Conservation (phyloP, 805 yeast species). For the Cyberlindnera meyerae region DNA sequence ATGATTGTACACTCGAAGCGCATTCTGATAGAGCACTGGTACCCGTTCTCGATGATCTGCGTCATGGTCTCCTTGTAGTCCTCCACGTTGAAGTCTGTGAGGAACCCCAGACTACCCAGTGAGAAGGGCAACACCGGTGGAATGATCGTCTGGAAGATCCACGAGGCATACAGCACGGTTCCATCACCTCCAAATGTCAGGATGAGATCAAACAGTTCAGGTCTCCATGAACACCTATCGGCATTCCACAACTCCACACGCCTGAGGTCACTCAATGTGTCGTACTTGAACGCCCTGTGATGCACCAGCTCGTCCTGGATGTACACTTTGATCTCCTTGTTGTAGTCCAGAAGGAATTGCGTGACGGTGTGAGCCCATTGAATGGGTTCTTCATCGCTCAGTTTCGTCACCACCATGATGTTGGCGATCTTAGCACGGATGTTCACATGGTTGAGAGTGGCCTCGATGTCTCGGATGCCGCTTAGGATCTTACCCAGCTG, state of each 20-base stretch:
- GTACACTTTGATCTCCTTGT: constrained; percentile 15
- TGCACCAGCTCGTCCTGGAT: constrained; percentile 18
- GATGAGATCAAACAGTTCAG: constrained; percentile 47
- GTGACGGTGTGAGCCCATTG: constrained; percentile 23
- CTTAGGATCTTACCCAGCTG: constrained; percentile 25
- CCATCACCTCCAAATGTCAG: constrained; percentile 73
- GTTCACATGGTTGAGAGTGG: constrained; percentile 27
- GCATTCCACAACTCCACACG: constrained; percentile 24
- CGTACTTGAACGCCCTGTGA: constrained; percentile 9
- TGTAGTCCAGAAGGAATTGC: constrained; percentile 19
- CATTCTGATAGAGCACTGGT: constrained; percentile 43
- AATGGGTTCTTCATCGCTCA: constrained; percentile 29
- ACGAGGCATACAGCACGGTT: constrained; percentile 60
- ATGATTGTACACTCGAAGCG: constrained; percentile 47
- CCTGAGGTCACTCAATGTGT: constrained; percentile 5
- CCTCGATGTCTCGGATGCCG: constrained; percentile 28
- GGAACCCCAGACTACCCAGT: constrained; percentile 61
- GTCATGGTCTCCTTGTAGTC: constrained; percentile 32
- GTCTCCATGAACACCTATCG: constrained; percentile 23
- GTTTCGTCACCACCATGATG: constrained; percentile 28
- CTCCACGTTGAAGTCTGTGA: constrained; percentile 49
- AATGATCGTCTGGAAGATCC: constrained; percentile 51
- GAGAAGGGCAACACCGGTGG: constrained; percentile 66
- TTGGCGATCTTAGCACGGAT: constrained; percentile 23
- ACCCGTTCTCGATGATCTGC: constrained; percentile 37